Evolutionary conservation across 768 basidiomycete species (phyloP).

Genomic region (Tylopilus balloui): DNA sequence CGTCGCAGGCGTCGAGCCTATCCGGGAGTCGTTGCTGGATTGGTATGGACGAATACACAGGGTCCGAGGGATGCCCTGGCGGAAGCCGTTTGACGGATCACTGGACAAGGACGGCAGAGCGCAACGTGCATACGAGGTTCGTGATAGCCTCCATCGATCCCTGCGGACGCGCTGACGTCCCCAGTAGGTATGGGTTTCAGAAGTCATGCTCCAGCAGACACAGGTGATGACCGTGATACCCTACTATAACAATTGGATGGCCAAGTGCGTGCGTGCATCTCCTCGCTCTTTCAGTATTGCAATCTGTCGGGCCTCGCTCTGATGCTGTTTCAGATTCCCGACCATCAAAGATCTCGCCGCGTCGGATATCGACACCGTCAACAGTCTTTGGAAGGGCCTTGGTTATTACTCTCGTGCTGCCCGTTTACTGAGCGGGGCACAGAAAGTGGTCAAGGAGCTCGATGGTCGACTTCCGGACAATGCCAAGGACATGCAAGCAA

Average conservation of each 20-base stretch:
- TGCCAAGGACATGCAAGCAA: conserved; percentile 73
- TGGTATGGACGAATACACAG: conserved; percentile 75
- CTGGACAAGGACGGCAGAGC: conserved; percentile 56
- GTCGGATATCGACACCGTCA: conserved; percentile 79
- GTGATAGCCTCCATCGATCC: conserved; percentile 9
- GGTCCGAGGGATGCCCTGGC: conserved; percentile 86
- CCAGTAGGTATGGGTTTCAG: conserved; percentile 79
- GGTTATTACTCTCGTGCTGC: conserved; percentile 89
- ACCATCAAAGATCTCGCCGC: conserved; percentile 70
- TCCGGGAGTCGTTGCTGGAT: conserved; percentile 47
- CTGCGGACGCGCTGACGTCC: background rate
- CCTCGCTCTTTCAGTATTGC: background rate
- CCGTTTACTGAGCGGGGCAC: conserved; percentile 76
- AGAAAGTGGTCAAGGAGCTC: conserved; percentile 65
- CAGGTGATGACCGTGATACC: conserved; percentile 92
- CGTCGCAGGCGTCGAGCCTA: conserved; percentile 35
- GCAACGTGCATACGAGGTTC: conserved; percentile 89
- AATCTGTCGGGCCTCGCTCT: background rate
- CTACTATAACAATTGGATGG: conserved; percentile 89
- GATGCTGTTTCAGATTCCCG: conserved; percentile 56
- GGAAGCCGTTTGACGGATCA: conserved; percentile 61
- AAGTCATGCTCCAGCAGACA: conserved; percentile 97
- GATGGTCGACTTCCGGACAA: conserved; percentile 74
- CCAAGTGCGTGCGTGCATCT: conserved; percentile 44
- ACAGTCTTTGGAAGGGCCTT: conserved; percentile 85